Percentiles rank a stretch among this genome's conserved stretches.
Evolutionary conservation across 2,329 filamentous ascomycete genomes (phyloP).

Genomic region (Grosmannia huntii): DNA sequence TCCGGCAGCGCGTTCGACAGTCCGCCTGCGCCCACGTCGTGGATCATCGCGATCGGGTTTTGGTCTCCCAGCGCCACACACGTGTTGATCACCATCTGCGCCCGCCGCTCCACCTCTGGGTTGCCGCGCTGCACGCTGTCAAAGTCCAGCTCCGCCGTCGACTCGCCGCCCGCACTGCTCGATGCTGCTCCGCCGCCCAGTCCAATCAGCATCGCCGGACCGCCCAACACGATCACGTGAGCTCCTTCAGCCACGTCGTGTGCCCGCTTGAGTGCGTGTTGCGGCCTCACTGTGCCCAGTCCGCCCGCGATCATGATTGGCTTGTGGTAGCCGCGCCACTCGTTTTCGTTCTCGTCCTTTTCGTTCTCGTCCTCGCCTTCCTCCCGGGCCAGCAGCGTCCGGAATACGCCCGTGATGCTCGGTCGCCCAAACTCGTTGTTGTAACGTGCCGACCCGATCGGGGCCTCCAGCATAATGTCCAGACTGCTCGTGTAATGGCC

Average conservation of each 20-base stretch:
- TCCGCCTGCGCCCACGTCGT: conserved; percentile 92
- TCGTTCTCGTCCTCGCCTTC: conserved; percentile 34
- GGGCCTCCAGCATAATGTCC: conserved; percentile 96
- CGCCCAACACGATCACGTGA: conserved; percentile 83
- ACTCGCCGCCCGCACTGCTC: conserved; percentile 76
- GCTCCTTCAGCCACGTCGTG: conserved; percentile 74
- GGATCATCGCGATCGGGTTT: conserved; percentile 92
- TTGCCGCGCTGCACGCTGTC: conserved; percentile 95
- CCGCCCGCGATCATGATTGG: conserved; percentile 98
- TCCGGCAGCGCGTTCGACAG: conserved; percentile 66
- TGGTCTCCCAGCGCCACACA: conserved; percentile 73
- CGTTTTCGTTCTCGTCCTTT: conserved; percentile 32
- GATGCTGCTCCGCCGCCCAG: conserved; percentile 92
- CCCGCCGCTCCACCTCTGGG: conserved; percentile 86
- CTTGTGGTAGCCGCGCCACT: conserved; percentile 83
- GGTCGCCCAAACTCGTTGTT: conserved; percentile 97
- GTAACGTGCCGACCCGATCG: conserved; percentile 87
- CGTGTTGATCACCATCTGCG: conserved; percentile 96
- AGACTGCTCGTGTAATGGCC: conserved; percentile 85
- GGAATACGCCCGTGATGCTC: conserved; percentile 78
- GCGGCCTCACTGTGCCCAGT: conserved; percentile 79
- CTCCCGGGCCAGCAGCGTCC: conserved; percentile 62
- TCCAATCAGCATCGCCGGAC: conserved; percentile 94
- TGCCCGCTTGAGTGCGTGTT: conserved; percentile 78
- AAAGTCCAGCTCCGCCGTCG: conserved; percentile 86